Evolutionary conservation across 139 green algal species (phyloP).

Genomic region (Picochlorum sp.): DNA sequence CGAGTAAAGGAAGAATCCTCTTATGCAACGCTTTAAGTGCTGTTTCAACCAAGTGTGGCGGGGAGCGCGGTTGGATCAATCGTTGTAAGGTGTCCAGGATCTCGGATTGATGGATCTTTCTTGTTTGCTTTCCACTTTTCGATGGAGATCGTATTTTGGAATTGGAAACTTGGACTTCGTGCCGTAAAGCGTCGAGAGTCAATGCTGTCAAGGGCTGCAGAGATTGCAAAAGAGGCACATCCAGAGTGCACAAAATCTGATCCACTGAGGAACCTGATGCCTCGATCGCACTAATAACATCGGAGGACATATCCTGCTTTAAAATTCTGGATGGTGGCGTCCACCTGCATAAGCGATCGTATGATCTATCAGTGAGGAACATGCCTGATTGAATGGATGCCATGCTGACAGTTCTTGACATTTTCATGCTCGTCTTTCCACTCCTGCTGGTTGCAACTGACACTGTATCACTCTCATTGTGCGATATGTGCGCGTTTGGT

Average conservation of each 20-base stretch:
- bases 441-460: no score
- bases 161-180: not conserved
- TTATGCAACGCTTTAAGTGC: not conserved
- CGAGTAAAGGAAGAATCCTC: not conserved
- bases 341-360: not conserved
- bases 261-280: not conserved
- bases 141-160: not conserved
- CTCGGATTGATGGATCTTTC: not conserved
- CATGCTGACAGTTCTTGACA: no score
- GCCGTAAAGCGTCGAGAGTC: not conserved
- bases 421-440: no score
- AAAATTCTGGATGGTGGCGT: not conserved
- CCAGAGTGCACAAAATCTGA: not conserved
- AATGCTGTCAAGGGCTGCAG: conserved; percentile 1
- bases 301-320: not conserved
- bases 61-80: not conserved
- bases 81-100: not conserved
- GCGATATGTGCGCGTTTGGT: no score
- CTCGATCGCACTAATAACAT: not conserved
- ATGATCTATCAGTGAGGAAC: not conserved
- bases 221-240: conserved; percentile 5
- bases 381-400: no score
- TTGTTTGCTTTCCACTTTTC: not conserved
- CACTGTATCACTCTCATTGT: no score
- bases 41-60: not conserved